Percentiles rank a stretch among this genome's conserved stretches.
phyloP scores from a whole-genome alignment of 768 basidiomycete species.

The Calocybe gangraenosa region DNA sequence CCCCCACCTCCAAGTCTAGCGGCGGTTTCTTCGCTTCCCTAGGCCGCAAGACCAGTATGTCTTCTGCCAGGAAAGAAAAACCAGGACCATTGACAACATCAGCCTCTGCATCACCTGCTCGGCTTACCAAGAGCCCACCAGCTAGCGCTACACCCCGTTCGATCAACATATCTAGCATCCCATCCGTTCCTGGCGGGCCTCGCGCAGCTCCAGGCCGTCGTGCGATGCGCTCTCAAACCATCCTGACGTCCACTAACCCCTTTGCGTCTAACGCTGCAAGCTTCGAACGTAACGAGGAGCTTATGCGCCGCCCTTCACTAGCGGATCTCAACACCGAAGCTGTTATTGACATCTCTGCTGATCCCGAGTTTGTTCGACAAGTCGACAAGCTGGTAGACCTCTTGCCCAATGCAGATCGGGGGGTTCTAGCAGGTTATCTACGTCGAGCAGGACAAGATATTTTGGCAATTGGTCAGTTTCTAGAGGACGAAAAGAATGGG shows the following conservation, averaged over 20 bases:
- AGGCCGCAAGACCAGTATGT: conserved; percentile 62
- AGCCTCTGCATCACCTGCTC: conserved; percentile 20
- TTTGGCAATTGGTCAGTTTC: conserved; percentile 80
- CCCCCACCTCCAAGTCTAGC: conserved; percentile 34
- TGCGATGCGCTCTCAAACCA: conserved; percentile 63
- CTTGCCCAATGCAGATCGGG: conserved; percentile 68
- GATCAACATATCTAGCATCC: conserved; percentile 33
- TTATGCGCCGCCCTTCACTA: conserved; percentile 36
- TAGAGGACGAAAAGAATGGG: conserved; percentile 82
- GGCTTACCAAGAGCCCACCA: conserved; percentile 20
- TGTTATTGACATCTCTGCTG: conserved; percentile 32
- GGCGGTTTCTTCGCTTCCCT: conserved; percentile 72
- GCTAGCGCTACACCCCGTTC: conserved; percentile 22
- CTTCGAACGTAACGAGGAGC: conserved; percentile 22
- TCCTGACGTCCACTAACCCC: conserved; percentile 36
- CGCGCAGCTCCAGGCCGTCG: conserved; percentile 59
- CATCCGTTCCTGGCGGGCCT: conserved; percentile 70
- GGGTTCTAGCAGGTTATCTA: conserved; percentile 66
- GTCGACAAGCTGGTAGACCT: conserved; percentile 69
- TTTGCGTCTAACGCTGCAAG: conserved; percentile 22
- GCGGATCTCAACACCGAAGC: conserved; percentile 28
- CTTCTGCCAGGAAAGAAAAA: conserved; percentile 21
- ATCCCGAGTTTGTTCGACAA: conserved; percentile 58
- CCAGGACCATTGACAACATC: conserved; percentile 14
- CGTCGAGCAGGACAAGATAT: conserved; percentile 75